Evolutionary conservation across 768 basidiomycete species (phyloP), one percentile per base, ranked within the genome.

Genomic region (Russula virescens): DNA sequence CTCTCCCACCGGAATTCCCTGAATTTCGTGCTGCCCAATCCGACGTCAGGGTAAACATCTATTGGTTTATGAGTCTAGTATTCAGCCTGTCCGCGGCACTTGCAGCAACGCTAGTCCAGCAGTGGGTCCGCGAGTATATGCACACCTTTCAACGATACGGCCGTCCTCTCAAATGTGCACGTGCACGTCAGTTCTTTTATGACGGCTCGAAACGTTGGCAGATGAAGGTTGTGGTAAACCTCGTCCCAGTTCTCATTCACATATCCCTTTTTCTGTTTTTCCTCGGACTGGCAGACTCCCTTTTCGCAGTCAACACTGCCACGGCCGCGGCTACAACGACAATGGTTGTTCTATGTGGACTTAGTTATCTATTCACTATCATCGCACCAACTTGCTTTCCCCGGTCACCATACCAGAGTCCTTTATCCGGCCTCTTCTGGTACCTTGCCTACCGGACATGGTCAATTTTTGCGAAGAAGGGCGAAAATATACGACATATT

Each of bases 251-350:
- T 72, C 81, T n/a, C n/a, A n/a, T n/a, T n/a, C n/a, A n/a, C n/a
- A n/a, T n/a, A n/a, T n/a, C n/a, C n/a, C n/a, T n/a, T 19, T 74
- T 81, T 18, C 71, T 82, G 3, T 82, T 83, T 70, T 77, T 84
- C 69, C 72, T 78, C 42, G 78, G 80, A 34, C 73, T 83, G 34
- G 70, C 81, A 40, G 74, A 75, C 14, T 80, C 82, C 68, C 71
- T 82, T 26, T 71, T 70, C 61, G 70, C 76, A 6, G 67, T 69
- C 47, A 67, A 69, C 51, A 25, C 18, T 2, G 21, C 48, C 35
- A 61, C 68, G 3, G 67, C 67, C 0, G 45, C 57, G 3, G 42
- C 61, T 0, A 55, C 61, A 0, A 58, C 61, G 5, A 26, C 51
- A 1, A 45, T 59, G 6, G 60, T 68, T 4, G 38, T 48, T n/a